Evolutionary conservation across 2,329 filamentous ascomycete genomes (phyloP).

Genomic region (Geosmithia putterillii): DNA sequence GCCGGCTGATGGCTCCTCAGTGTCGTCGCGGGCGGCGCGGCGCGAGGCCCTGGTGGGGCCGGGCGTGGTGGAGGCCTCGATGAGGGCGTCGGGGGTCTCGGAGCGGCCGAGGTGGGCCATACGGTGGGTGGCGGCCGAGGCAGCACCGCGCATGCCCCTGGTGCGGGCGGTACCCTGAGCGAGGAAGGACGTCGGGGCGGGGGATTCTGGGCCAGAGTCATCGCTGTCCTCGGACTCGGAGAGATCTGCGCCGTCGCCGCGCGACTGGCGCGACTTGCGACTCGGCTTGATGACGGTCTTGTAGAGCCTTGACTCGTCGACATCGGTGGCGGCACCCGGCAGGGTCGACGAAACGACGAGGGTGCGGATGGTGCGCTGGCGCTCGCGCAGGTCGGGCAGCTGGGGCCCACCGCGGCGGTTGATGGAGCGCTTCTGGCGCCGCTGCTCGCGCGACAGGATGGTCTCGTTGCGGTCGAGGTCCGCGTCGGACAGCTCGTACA

Average conservation of each 20-base stretch:
- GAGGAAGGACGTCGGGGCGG: conserved; percentile 59
- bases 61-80: conserved; percentile 12
- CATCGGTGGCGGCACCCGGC: conserved; percentile 66
- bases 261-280: conserved; percentile 38
- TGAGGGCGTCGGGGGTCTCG: conserved; percentile 68
- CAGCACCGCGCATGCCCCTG: conserved; percentile 78
- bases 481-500: conserved; percentile 86
- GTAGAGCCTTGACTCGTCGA: conserved; percentile 80
- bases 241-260: conserved; percentile 55
- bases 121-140: conserved; percentile 72
- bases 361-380: conserved; percentile 85
- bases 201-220: conserved; percentile 77
- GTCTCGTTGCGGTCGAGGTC: conserved; percentile 85
- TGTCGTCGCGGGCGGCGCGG: conserved; percentile 64
- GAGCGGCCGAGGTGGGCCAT: conserved; percentile 76
- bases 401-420: conserved; percentile 87
- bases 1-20: conserved; percentile 56
- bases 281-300: conserved; percentile 58
- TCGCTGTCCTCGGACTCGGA: conserved; percentile 91
- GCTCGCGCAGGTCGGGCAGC: conserved; percentile 90
- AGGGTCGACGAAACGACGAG: conserved; percentile 86
- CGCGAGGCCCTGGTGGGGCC: conserved; percentile 61
- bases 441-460: conserved; percentile 85
- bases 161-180: conserved; percentile 70
- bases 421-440: conserved; percentile 88